These are phyloP conservation scores for Tricholoma flavovirens DNA, from an alignment of 768 basidiomycete species.

Conservation along the genomic window DNA sequence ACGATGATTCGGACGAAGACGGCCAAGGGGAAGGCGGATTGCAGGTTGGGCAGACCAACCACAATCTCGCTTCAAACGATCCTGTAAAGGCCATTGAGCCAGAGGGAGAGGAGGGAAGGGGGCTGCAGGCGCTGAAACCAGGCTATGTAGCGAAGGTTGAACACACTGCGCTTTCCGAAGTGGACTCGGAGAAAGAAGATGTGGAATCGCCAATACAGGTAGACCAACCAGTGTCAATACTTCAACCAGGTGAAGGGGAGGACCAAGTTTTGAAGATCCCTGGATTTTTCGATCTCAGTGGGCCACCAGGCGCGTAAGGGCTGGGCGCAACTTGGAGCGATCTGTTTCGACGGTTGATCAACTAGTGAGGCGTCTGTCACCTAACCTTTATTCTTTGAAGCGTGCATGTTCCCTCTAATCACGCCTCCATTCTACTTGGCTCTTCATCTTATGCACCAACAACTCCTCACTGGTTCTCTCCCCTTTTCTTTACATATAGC, in stretches of 20 bases:
- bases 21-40: constrained; percentile 15
- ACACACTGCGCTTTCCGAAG: background rate
- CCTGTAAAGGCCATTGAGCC: constrained; percentile 35
- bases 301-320: constrained; percentile 4
- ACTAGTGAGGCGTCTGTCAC: constrained; percentile 14
- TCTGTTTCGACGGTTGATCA: constrained; percentile 24
- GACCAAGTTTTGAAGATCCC: constrained; percentile 38
- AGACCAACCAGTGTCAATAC: constrained; percentile 18
- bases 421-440: too few relatives aligned
- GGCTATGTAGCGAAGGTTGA: background rate
- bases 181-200: background rate
- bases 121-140: background rate
- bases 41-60: constrained; percentile 8
- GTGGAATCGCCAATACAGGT: background rate
- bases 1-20: constrained; percentile 25
- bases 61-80: constrained; percentile 31
- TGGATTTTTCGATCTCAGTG: constrained; percentile 40
- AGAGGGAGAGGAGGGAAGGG: too few relatives aligned
- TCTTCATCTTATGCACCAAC: too few relatives aligned
- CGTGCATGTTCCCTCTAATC: too few relatives aligned
- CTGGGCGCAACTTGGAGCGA: constrained; percentile 22
- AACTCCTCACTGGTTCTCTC: too few relatives aligned
- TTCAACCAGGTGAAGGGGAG: constrained; percentile 7
- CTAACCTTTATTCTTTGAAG: too few relatives aligned
- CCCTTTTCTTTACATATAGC: too few relatives aligned